Evolutionary conservation across 2,329 filamentous ascomycete species (phyloP).

Genomic region (Diaporthe sp.): DNA sequence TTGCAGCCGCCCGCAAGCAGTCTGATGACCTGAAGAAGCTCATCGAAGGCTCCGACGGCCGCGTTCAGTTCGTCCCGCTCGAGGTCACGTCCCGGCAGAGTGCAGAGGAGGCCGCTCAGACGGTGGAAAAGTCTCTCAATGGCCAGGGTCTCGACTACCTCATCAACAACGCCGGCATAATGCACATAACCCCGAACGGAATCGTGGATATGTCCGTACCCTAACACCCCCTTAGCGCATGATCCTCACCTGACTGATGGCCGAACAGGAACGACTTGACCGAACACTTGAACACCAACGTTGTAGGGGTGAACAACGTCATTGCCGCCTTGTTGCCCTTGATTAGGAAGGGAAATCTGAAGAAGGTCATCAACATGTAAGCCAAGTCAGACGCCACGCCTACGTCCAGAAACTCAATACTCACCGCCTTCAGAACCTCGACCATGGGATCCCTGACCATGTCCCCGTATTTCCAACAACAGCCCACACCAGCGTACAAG

Average conservation of each 20-base stretch:
- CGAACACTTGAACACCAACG: conserved; percentile 49
- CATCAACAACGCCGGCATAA: conserved; percentile 25
- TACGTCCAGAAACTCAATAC: conserved; percentile 1
- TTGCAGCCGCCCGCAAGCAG: conserved; percentile 56
- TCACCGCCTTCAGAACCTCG: conserved; percentile 32
- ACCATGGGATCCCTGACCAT: conserved; percentile 42
- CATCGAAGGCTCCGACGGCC: conserved; percentile 50
- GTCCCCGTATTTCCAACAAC: conserved; percentile 50
- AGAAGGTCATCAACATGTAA: conserved; percentile 61
- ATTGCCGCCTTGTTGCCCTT: neutral
- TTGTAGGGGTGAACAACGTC: neutral
- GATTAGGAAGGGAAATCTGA: conserved; percentile 45
- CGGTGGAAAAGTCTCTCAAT: conserved; percentile 51
- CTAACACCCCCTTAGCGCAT: neutral
- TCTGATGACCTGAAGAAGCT: conserved; percentile 53
- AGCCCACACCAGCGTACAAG: conserved; percentile 45
- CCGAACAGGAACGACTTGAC: conserved; percentile 55
- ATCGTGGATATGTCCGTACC: neutral
- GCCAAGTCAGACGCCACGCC: neutral
- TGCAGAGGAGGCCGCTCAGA: conserved; percentile 51
- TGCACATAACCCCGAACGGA: neutral
- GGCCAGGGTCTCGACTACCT: conserved; percentile 61
- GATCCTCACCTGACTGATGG: conserved; percentile 43
- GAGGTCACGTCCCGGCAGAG: conserved; percentile 54
- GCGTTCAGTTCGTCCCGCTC: conserved; percentile 53